A percentile compares a stretch with the other conserved stretches of the same genome.
These are phyloP conservation scores for Parasitella parasitica DNA, from an alignment of 371 early-diverging fungal species.

Conservation along the genomic window DNA sequence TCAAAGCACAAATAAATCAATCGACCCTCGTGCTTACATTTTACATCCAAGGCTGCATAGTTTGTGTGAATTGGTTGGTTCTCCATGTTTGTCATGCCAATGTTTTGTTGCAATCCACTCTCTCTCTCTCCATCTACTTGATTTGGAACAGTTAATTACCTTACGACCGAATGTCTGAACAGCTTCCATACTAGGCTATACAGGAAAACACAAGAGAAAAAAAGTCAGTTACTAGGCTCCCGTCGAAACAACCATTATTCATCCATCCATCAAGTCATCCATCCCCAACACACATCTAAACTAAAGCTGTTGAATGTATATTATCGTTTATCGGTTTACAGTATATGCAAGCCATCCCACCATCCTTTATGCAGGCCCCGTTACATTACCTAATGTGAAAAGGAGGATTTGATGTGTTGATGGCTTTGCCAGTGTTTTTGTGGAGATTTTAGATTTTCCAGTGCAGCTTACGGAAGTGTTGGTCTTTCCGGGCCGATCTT, in stretches of 20 bases:
- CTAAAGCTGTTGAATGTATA: neutral
- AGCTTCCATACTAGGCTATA: constrained; percentile 43
- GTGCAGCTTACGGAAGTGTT: neutral
- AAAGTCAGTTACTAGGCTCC: neutral
- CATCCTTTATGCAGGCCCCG: neutral
- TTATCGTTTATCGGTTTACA: neutral
- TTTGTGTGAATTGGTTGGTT: neutral
- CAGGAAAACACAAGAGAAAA: neutral
- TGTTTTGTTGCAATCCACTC: neutral
- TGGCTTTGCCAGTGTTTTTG: neutral
- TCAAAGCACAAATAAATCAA: too few species aligned
- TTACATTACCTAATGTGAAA: constrained; percentile 24
- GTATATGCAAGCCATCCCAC: neutral
- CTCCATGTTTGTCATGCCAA: neutral
- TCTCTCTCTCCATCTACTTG: neutral
- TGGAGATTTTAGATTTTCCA: neutral
- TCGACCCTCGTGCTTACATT: too few species aligned
- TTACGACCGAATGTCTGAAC: constrained; percentile 61
- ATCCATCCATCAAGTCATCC: constrained; percentile 11
- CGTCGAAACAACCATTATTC: neutral
- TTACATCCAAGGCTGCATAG: neutral
- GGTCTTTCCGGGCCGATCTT: neutral
- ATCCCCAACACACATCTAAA: too few species aligned
- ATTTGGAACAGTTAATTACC: constrained; percentile 21
- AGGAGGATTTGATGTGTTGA: constrained; percentile 11